Percentiles rank a stretch among this genome's conserved stretches.
Conservation (phyloP, 176 grass and related monocot species). For the Melocanna baccifera region DNA sequence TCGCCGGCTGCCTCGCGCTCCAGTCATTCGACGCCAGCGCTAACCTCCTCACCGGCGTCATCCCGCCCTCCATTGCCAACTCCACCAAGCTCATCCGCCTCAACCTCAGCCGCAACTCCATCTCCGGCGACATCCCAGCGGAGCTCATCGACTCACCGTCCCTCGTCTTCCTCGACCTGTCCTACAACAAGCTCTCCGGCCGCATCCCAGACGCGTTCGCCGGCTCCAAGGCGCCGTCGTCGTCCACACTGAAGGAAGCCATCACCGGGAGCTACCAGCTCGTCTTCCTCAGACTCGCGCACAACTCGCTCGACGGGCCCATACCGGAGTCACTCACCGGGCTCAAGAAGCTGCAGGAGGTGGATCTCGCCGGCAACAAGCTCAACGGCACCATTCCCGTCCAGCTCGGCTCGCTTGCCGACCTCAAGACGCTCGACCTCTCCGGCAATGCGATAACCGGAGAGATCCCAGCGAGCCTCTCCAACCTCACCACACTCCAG, state of each 20-base stretch:
- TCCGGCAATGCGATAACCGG: conserved; percentile 55
- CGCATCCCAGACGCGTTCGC: conserved; percentile 32
- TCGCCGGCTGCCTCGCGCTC: conserved; percentile 44
- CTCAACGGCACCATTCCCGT: conserved; percentile 52
- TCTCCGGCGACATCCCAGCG: conserved; percentile 35
- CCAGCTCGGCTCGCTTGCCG: conserved; percentile 36
- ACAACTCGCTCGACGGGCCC: conserved; percentile 36
- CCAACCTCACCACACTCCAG: conserved; percentile 47
- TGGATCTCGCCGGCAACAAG: conserved; percentile 42
- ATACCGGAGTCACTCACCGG: conserved; percentile 32
- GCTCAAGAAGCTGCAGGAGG: conserved; percentile 45
- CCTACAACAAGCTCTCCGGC: conserved; percentile 58
- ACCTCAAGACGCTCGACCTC: conserved; percentile 62
- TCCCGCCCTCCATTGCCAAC: conserved; percentile 53
- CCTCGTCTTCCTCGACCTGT: conserved; percentile 50
- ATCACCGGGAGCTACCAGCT: conserved; percentile 50
- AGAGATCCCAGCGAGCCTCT: conserved; percentile 51
- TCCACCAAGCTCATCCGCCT: conserved; percentile 60
- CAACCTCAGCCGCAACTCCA: conserved; percentile 54
- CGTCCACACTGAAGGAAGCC: not conserved
- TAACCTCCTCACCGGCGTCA: conserved; percentile 43
- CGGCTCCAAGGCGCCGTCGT: not conserved
- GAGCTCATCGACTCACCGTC: conserved; percentile 22
- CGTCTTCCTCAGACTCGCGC: conserved; percentile 40
- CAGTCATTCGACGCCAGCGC: conserved; percentile 54